These are phyloP conservation scores for Acacia melanoxylon DNA, from an alignment of 306 rosid genomes.

Conservation along the genomic window DNA sequence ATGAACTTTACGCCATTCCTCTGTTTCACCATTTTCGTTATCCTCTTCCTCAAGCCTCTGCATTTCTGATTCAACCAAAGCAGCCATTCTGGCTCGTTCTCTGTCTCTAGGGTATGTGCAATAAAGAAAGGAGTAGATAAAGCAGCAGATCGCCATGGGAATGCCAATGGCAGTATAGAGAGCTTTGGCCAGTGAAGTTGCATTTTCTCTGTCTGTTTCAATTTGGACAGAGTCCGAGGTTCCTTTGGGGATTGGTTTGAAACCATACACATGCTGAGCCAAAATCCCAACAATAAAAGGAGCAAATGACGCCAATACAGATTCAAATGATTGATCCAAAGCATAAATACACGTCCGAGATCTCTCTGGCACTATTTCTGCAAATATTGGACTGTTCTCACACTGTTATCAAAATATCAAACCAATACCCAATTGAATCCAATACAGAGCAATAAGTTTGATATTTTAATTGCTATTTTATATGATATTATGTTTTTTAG, in stretches of 20 bases:
- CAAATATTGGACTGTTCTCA: slow-evolving; percentile 86
- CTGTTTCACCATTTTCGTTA: background rate
- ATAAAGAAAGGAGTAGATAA: slow-evolving; percentile 72
- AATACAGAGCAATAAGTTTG: background rate
- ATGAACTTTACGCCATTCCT: background rate
- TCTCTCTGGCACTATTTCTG: slow-evolving; percentile 88
- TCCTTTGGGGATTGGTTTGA: slow-evolving; percentile 64
- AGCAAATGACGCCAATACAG: slow-evolving; percentile 76
- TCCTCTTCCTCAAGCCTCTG: background rate
- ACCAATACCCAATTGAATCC: background rate
- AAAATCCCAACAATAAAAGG: slow-evolving; percentile 81
- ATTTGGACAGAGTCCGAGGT: slow-evolving; percentile 51
- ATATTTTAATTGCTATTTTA: no score
- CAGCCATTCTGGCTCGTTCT: slow-evolving; percentile 28
- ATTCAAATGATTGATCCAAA: slow-evolving; percentile 72
- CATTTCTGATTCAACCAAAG: background rate
- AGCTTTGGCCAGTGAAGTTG: slow-evolving; percentile 76
- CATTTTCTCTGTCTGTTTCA: slow-evolving; percentile 76
- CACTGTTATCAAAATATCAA: slow-evolving; percentile 18
- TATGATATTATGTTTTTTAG: no score
- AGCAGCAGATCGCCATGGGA: slow-evolving; percentile 67
- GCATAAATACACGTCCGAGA: slow-evolving; percentile 82
- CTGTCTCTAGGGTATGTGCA: slow-evolving; percentile 7
- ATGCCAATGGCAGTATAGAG: slow-evolving; percentile 65
- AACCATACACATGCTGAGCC: slow-evolving; percentile 72